Base-by-base conservation (phyloP, 2,329 filamentous ascomycete genomes). In the Phialocephala subalpina region DNA sequence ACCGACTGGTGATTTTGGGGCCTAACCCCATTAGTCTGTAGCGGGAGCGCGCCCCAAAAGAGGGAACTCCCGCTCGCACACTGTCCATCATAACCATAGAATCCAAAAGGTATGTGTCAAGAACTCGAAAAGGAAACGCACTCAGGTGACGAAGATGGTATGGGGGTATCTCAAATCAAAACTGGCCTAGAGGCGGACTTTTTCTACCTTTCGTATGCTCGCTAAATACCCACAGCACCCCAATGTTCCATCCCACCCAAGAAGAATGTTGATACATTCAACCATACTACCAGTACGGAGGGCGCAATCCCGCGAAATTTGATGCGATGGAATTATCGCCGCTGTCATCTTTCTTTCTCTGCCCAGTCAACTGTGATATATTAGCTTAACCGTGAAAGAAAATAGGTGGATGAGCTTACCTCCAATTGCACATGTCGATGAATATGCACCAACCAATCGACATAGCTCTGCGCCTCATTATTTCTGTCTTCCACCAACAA, bases 381-480 rank as follows among this genome's bases (percentile, higher is more conserved):
- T 69, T 63, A 71, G 67, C 61, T 47, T 11, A 16, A 3, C 16
- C 33, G 25, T 27, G 16, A 18, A 5, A 11, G 14, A 3, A 25
- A 35, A 33, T 20, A 2, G 11, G 33, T 20, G 36, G 8, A 18
- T 53, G 47, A 55, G 80, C 86, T 80, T 78, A 91, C 88, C 86
- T 99, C 96, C 70, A 97, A 83, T 77, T 97, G 94, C 70, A 99
- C 96, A 72, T 92, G 90, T 73, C 95, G 91, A 80, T 99, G 96
- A 69, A 98, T 86, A 79, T 97, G 92, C 65, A 99, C 96, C 75
- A 99, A 84, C 96, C 96, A 99, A 81, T 99, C 96, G 38, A 98
- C 96, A 79, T 98, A 99, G 77, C 92, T 97, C 81, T 97, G 94
- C 40, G 96, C 96, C 81, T 99, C 96, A 72, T 97, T 97, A 78